Evolutionary conservation across 345 rosid species (phyloP).

Genomic region (Rhodamnia argentea): DNA sequence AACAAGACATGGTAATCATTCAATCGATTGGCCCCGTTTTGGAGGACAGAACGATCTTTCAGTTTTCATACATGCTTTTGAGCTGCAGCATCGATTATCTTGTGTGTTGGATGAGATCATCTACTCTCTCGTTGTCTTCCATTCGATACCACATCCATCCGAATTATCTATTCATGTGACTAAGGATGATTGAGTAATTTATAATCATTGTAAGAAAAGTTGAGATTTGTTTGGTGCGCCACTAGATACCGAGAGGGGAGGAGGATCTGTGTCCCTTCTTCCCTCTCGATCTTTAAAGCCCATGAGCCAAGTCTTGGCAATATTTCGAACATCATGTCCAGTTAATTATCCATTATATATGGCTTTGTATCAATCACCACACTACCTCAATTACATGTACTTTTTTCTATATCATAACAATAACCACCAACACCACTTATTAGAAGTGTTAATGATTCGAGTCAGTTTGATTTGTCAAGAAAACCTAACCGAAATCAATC

Average conservation of each 20-base stretch:
- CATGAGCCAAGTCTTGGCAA: neutral
- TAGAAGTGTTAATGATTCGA: no score
- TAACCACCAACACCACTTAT: neutral
- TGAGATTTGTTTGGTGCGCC: neutral
- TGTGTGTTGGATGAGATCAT: neutral
- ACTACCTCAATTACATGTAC: neutral
- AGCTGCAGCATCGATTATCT: neutral
- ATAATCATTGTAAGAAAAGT: neutral
- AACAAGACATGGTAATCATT: neutral
- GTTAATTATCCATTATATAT: neutral
- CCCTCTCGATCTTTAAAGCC: neutral
- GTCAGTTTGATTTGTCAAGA: no score
- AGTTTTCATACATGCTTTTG: neutral
- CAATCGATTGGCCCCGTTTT: neutral
- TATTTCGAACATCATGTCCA: neutral
- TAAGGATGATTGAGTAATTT: neutral
- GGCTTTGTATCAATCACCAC: neutral
- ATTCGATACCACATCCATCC: neutral
- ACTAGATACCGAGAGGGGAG: neutral
- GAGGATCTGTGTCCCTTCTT: neutral
- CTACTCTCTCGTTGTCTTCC: neutral
- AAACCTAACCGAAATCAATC: no score
- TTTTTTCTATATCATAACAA: neutral
- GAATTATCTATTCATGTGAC: neutral
- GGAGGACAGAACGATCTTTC: neutral